Evolutionary conservation across 2,329 filamentous ascomycete species (phyloP), one percentile per base, ranked within the genome.

Genomic region (Phaeosphaeria sp.): DNA sequence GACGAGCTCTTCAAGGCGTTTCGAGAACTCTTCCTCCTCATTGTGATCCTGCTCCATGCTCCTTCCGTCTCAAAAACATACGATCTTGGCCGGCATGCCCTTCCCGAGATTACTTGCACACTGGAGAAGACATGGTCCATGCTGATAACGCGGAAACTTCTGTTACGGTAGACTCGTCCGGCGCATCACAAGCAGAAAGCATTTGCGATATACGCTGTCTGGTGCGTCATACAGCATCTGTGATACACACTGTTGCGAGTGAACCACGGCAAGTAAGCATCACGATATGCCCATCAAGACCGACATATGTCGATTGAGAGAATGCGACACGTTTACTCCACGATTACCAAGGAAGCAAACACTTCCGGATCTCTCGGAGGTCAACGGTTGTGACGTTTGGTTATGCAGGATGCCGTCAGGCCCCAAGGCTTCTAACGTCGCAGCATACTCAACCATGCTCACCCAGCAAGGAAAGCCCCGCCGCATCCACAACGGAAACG

Each of bases 1-100:
- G 59, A 62, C 56, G 25, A 59, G 50, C 25, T 36, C 55, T 46
- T 18, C 58, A 52, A 48, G 30, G 50, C 23, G 13, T 56, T 39
- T 23, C 49, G 56, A 55, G 49, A 42, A 54, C 55, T 54, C 54
- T 47, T 50, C 46, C 22, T 25, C 41, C 17, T 46, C 56, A 43
- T 47, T 51, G 22, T 41, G 56, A 21, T 36, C 47, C 50, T 15
- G 15, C n/a, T 30, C 55, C 56, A 53, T 60, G 49, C 30, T 53
- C 59, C 59, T 62, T 47, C 44, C 48, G n/a, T 30, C 52, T 44
- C 52, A 50, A 44, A 22, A 39, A 39, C 39, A 43, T 43, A 44
- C 46, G 46, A 44, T 44, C 22, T 25, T 36, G 30, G 30, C 13
- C 36, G 52, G 52, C n/a, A 23, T 15, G 44, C 15, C 44, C 9